Evolutionary conservation across 2,329 filamentous ascomycete genomes (phyloP), one percentile per base, ranked within the genome.

Genomic region (Endothia cerciana): DNA sequence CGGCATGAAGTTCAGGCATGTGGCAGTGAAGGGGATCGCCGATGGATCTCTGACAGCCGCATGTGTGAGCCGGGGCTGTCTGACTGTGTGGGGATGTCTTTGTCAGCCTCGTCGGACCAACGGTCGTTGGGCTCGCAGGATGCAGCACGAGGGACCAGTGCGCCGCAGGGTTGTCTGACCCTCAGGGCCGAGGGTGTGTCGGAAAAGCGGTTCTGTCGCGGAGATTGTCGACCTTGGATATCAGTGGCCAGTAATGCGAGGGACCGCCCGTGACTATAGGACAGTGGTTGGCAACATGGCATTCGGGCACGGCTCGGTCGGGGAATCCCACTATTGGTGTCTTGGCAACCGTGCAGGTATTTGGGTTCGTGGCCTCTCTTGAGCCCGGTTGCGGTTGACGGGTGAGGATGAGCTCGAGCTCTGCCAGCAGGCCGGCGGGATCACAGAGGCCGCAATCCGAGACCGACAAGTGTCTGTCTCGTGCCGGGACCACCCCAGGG

Each of bases 61-160:
- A 30, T 53, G 60, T 65, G 64, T 63, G 51, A 63, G 25, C 36
- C 22, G 5, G n/a, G 28, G 47, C 47, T 5, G 47, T 25, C n/a
- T 49, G 51, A 64, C 65, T 67, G 65, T 64, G 65, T 67, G 65
- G 65, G 40, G 41, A 49, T 40, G 53, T 53, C 65, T 64, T 61
- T 61, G 57, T 67, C 65, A 64, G 45, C 53, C 45, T 41, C 47
- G 28, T 56, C 57, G 28, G 51, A 11, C 57, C n/a, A n/a, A n/a
- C n/a, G n/a, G n/a, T n/a, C n/a, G n/a, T n/a, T n/a, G n/a, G n/a
- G 15, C 40, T 43, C 4, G 40, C 10, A n/a, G 19, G 13, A 36
- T 38, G 30, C n/a, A 38, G 33, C 30, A 38, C 33, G 33, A 40
- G 33, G n/a, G 33, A 15, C 36, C 6, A 33, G 38, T 11, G 33